Evolutionary conservation across 2,329 filamentous ascomycete species (phyloP).

Genomic region (Botrytis elliptica): DNA sequence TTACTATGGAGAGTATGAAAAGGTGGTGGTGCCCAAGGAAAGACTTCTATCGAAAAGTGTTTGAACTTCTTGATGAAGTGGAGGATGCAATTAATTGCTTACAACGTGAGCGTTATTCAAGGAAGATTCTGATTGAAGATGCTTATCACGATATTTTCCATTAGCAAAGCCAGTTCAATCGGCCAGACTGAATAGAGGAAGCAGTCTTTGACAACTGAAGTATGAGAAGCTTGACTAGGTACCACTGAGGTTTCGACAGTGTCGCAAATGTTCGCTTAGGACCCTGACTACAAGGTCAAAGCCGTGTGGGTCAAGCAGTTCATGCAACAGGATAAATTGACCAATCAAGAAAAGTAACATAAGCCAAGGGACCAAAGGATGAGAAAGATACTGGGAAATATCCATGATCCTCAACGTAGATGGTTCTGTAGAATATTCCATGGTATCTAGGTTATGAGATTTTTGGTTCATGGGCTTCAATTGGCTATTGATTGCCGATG

Average conservation of each 20-base stretch:
- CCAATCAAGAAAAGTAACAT: not conserved
- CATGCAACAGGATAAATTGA: constrained; percentile 25
- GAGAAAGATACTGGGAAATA: not conserved
- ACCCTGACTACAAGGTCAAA: constrained; percentile 16
- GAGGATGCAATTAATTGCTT: constrained; percentile 15
- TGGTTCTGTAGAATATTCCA: constrained; percentile 16
- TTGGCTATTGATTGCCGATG: not conserved
- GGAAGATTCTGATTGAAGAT: not conserved
- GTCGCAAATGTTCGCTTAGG: constrained; percentile 38
- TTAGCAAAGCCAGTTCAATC: constrained; percentile 9
- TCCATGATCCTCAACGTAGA: constrained; percentile 14
- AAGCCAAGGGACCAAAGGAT: not conserved
- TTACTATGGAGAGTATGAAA: constrained; percentile 17
- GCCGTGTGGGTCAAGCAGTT: constrained; percentile 25
- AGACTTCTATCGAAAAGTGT: not conserved
- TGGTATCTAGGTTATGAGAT: not conserved
- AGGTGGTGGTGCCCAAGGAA: not conserved
- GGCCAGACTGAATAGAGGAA: constrained; percentile 18
- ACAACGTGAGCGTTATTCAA: not conserved
- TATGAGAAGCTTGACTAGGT: constrained; percentile 33
- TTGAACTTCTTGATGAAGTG: not conserved
- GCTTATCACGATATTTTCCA: not conserved
- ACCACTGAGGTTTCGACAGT: constrained; percentile 36
- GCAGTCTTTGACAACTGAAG: constrained; percentile 20
- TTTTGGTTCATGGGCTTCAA: not conserved